Base-by-base conservation (phyloP, 176 grass and related monocot genomes). In the Rhynchospora tenuis region DNA sequence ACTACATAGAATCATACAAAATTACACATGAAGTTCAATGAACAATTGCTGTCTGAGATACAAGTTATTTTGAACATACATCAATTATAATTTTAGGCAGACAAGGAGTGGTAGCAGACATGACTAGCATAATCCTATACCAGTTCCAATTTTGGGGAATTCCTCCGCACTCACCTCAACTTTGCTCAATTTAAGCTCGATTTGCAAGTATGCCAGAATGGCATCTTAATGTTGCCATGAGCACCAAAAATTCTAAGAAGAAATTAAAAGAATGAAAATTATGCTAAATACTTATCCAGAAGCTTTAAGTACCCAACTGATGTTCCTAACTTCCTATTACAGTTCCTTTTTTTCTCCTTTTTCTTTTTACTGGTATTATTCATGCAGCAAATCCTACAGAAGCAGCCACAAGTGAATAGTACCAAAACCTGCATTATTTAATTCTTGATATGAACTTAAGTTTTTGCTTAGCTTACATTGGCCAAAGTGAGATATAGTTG, bases 401-500 rank as follows among this genome's bases (percentile, higher is more conserved):
- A 70, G 38, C 17, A 45, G 66, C 7, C 65, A 70, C 0, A 45
- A n/a, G 2, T 54, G 24, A 50, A n/a, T n/a, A n/a, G n/a, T n/a
- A n/a, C 7, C 13, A 24, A 19, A 56, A 58, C 31, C 16, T 12
- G 43, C 9, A 26, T 57, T 54, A 23, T n/a, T 54, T 28, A 76
- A 80, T 58, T 7, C 31, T 68, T 65, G 14, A 27, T 16, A 4
- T 65, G n/a, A 84, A 27, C 27, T 50, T 23, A 27, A 16, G 7
- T 16, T 76, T 60, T 60, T 20, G 31, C 57, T 78, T 28, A 29
- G 45, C 47, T 84, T n/a, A 93, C 91, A 38, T 90, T 89, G 80
- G 81, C 91, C 91, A 52, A 87, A 94, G 85, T 85, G 87, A 9
- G 78, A 62, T 33, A 94, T 80, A 12, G 91, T 89, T 83, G 80